Evolutionary conservation across 768 basidiomycete genomes (phyloP), one percentile per base, ranked within the genome.

Genomic region (Collybia nuda): DNA sequence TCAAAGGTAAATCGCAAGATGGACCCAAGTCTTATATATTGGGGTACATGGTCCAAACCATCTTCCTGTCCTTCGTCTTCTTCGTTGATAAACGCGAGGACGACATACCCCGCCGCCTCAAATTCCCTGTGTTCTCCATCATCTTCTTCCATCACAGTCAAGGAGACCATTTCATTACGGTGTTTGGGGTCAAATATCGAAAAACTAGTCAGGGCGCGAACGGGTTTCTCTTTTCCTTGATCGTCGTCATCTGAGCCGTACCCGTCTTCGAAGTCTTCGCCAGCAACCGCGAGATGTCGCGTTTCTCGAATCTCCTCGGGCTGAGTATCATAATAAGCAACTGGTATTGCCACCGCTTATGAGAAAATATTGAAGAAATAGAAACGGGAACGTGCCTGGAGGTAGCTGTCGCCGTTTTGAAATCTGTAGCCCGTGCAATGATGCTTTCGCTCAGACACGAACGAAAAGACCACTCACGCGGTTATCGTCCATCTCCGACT

Each of bases 41-140:
- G 69, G 3, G 52, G 52, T 19, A 40, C 49, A 7, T 6, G n/a
- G 22, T 40, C 69, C 1, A 67, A 52, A 5, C 65, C 78, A 40
- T 81, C 84, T 26, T 85, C 81, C 50, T 85, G 80, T 0, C 77
- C 85, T 18, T 77, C 81, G 47, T 86, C 85, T 47, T 88, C 86
- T 3, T 85, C 82, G 35, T 74, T 69, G 14, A 71, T 69, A 39
- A 74, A 76, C 29, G 69, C 67, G 0, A 82, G 70, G 8, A 63
- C 56, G 1, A 80, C 79, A n/a, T 64, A 55, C 1, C 89, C 89
- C 0, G 77, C 81, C 3, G 76, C 87, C 51, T 79, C 77, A 40
- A 84, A 71, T 12, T 69, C 57, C 6, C 71, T 66, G 48, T 70
- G 68, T 12, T 64, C 57, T 2, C 63, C 72, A 32, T 75, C 73